These are phyloP conservation scores for Fusarium poae DNA, from an alignment of 2,329 filamentous ascomycete species.

Conservation along the genomic window DNA sequence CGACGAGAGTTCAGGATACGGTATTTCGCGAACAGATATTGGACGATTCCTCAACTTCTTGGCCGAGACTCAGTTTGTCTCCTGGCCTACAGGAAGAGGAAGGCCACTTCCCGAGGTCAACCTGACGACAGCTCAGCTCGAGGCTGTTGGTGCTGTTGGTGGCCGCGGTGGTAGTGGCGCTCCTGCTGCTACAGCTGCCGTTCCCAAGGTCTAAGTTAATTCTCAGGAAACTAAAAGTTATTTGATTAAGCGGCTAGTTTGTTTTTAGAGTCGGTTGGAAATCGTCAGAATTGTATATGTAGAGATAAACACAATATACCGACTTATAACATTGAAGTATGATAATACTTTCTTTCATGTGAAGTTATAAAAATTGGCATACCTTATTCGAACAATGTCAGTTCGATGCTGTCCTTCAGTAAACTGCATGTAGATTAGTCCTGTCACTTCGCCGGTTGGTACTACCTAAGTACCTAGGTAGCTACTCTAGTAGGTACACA, in stretches of 20 bases:
- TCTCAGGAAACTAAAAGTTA: slow-evolving; percentile 1
- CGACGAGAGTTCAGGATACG: slow-evolving; percentile 65
- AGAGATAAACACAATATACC: not conserved
- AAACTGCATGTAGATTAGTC: too few species aligned
- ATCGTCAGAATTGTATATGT: not conserved
- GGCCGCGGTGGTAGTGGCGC: slow-evolving; percentile 41
- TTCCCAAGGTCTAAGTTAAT: slow-evolving; percentile 7
- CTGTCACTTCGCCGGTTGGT: too few species aligned
- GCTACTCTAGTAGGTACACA: too few species aligned
- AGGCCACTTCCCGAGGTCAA: slow-evolving; percentile 44
- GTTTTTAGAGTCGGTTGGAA: not conserved
- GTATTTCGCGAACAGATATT: slow-evolving; percentile 46
- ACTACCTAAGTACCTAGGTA: too few species aligned
- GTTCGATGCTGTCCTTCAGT: not conserved
- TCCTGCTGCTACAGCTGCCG: not conserved
- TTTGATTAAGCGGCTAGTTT: slow-evolving; percentile 9
- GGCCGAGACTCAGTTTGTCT: slow-evolving; percentile 50
- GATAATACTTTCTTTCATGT: not conserved
- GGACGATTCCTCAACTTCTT: slow-evolving; percentile 49
- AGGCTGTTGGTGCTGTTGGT: slow-evolving; percentile 41
- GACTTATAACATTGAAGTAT: not conserved
- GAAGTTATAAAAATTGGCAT: not conserved
- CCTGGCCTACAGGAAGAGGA: slow-evolving; percentile 48
- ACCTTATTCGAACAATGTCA: not conserved
- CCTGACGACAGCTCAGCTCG: slow-evolving; percentile 40